Evolutionary conservation across 192 early-diverging fungal species (phyloP), one percentile per base, ranked within the genome.

Genomic region (Backusella parvicylindrica): DNA sequence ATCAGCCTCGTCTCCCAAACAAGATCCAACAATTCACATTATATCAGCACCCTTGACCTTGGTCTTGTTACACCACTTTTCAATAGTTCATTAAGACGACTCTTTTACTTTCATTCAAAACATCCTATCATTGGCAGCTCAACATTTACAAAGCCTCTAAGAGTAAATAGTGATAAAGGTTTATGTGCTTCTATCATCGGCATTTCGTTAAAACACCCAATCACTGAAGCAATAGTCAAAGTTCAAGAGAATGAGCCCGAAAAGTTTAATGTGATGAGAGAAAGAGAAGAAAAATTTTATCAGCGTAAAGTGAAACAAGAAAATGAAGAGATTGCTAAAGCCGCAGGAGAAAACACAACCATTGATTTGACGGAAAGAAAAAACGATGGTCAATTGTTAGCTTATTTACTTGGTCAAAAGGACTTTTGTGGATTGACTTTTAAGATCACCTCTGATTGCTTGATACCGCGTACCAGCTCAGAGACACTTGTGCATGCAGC

Each of bases 381-480:
- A 12, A 67, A 78, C 1, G 53, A 60, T 60, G 68, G 68, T 7
- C 37, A 69, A 8, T 84, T 83, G 3, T 76, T 89, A 37, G 84
- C 84, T 2, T 86, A 90, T 66, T 79, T 84, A 32, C 73, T 88
- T 12, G 84, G 85, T 2, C 83, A 84, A 72, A 88, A 88, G 80
- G 83, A 88, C 2, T 94, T 94, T 66, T 90, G 72, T 64, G 85
- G 85, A 0, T 70, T 83, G 65, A 56, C 65, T 3, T 93, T 92
- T 68, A 77, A 77, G n/a, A 87, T 94, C 16, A 85, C 86, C 0
- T 78, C 82, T 1, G 83, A 87, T 31, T 91, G 90, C n/a, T 73
- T 94, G 23, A 92, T 94, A 68, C 93, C 93, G 12, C 85, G 91
- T 15, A 60, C 86, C 9, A 90, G 89, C 53, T 91, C 93, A 21